Percentiles rank a stretch among this genome's conserved stretches.
phyloP scores from a whole-genome alignment of 179 eudicot species.

The Beta lomatogona region DNA sequence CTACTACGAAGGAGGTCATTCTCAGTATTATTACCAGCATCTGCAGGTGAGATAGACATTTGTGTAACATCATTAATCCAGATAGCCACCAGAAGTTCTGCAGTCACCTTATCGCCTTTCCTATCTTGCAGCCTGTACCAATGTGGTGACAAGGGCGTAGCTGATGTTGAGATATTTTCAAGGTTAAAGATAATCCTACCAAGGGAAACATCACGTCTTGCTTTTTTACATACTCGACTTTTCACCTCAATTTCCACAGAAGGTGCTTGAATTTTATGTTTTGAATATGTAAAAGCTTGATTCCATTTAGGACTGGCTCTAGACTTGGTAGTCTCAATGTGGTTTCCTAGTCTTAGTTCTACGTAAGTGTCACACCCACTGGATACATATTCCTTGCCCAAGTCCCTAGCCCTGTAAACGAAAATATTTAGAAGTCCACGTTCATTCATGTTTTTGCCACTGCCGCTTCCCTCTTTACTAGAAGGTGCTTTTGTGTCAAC shows the following conservation, averaged over 20 bases:
- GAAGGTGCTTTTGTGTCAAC: not conserved
- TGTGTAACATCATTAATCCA: slow-evolving; percentile 94
- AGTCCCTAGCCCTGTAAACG: slow-evolving; percentile 41
- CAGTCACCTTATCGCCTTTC: slow-evolving; percentile 51
- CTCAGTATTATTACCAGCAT: slow-evolving; percentile 53
- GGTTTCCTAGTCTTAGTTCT: slow-evolving; percentile 66
- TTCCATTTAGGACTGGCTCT: slow-evolving; percentile 64
- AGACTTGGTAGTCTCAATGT: slow-evolving; percentile 56
- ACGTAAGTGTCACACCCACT: slow-evolving; percentile 70
- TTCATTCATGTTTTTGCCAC: not conserved
- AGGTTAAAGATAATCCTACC: slow-evolving; percentile 67
- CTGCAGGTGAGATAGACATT: slow-evolving; percentile 73
- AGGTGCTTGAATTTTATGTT: slow-evolving; percentile 69
- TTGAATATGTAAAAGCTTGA: slow-evolving; percentile 67
- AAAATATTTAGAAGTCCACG: slow-evolving; percentile 35
- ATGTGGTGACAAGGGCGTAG: slow-evolving; percentile 83
- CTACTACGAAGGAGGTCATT: not conserved
- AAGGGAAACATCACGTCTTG: slow-evolving; percentile 46
- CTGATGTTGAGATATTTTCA: slow-evolving; percentile 82
- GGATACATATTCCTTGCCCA: slow-evolving; percentile 41
- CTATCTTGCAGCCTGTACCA: slow-evolving; percentile 83
- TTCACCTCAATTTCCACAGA: slow-evolving; percentile 59
- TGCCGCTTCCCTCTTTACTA: not conserved
- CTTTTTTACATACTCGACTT: slow-evolving; percentile 62
- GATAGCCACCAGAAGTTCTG: slow-evolving; percentile 84